Evolutionary conservation across 1,284 basidiomycete species (phyloP), one percentile per base, ranked within the genome.

Genomic region (Phlebopus sp.): DNA sequence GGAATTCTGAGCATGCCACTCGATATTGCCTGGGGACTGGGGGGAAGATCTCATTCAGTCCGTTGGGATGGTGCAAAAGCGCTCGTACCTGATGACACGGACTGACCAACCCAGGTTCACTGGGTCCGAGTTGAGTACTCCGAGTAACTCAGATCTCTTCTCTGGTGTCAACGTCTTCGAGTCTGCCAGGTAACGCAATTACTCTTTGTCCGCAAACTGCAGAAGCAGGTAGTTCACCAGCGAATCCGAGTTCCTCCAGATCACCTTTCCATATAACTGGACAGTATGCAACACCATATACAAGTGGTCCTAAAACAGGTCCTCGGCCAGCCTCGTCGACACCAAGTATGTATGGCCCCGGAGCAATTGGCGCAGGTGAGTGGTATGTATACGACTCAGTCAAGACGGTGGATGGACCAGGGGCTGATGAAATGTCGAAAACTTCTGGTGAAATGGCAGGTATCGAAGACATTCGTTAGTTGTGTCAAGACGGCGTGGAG

Each of bases 241-340:
- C 92, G 66, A 98, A 99, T 0, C 96, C 96, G 3, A 98, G 77
- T 5, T 75, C 68, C 42, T 92, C 84, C 42, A 99, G 70, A 11
- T 81, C 69, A 7, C 86, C 80, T 57, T 86, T 78, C 69, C 91
- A 97, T 9, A 83, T 73, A 4, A 79, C 72, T 0, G 92, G 91
- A 59, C 95, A 98, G 66, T 93, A 98, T 0, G 96, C 93, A 19
- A 96, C 82, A 2, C 91, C 96, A 61, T 99, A 99, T 0, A 99
- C 96, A 55, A 98, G 80, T 0, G 96, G 96, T 42, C 93, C 94
- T 0, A 97, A 74, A 1, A 94, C 94, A 11, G 95, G 96, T 0
- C 97, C 96, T 50, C 96, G 78, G 1, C 96, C 96, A 0, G 96
- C 96, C 68, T 99, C 96, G 67, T 99, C 96, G 6, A 99, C 93